These are phyloP conservation scores for Yamadazyma dushanensis DNA, from an alignment of 1,139 yeast species.

Conservation along the genomic window DNA sequence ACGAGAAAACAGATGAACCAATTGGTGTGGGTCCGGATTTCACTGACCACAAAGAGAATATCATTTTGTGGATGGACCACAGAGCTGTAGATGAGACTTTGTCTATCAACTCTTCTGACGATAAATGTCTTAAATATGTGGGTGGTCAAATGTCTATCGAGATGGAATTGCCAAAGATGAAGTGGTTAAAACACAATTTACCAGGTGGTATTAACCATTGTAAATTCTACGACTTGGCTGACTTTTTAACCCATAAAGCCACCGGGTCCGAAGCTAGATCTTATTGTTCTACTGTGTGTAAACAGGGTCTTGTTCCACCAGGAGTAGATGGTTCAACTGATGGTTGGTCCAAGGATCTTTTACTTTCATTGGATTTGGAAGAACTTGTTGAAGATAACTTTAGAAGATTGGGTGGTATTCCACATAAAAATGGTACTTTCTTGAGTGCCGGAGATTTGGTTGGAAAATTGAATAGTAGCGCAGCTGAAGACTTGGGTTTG, in stretches of 20 bases:
- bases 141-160: constrained; percentile 98
- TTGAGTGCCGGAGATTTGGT: constrained; percentile 87
- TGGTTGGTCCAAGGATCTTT: constrained; percentile 88
- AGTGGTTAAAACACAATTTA: constrained; percentile 90
- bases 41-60: constrained; percentile 67
- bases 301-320: constrained; percentile 90
- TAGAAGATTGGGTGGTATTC: constrained; percentile 79
- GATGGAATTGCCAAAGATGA: constrained; percentile 96
- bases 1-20: constrained; percentile 66
- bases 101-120: constrained; percentile 75
- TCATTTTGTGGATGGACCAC: constrained; percentile 97
- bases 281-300: constrained; percentile 88
- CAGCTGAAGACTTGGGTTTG: constrained; percentile 87
- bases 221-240: constrained; percentile 90
- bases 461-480: constrained; percentile 61
- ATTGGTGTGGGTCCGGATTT: constrained; percentile 94
- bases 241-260: constrained; percentile 85
- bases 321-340: constrained; percentile 84
- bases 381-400: constrained; percentile 80
- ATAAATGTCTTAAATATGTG: constrained; percentile 80
- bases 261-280: constrained; percentile 86
- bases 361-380: constrained; percentile 63
- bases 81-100: constrained; percentile 88
- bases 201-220: constrained; percentile 65
- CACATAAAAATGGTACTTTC: constrained; percentile 68